Base-by-base conservation (phyloP, 225 moss, liverwort and hornwort genomes). In the Pseudoscleropodium purum region DNA sequence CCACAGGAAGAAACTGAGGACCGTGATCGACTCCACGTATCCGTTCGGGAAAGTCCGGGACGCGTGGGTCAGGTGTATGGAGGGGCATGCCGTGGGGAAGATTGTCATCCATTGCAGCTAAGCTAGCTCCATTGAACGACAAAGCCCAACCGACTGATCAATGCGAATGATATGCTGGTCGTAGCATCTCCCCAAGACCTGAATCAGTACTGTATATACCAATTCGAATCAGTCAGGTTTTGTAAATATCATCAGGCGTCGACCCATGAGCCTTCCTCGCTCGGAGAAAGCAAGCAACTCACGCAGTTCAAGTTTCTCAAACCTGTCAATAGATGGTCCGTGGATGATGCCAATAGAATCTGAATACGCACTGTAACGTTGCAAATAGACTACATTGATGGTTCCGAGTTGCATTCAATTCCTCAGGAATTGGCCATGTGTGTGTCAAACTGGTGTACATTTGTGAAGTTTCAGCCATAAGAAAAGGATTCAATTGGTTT, bases 41-140 rank as follows among this genome's bases (percentile, higher is more conserved):
- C 91, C 94, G 9, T 49, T 97, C 15, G 92, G 47, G 3, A 90
- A 91, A 59, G 92, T 87, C 4, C 85, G 82, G 43, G 93, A 93
- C 5, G 97, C 96, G 4, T 96, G 96, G 96, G 74, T 92, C 18
- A 89, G 90, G 52, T 92, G 95, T 70, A 91, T 92, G 80, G 94
- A 95, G 2, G 95, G 95, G 26, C 97, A 96, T 15, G 92, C 94
- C 19, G 94, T 93, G 14, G 96, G 97, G 34, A 97, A 96, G 66
- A 89, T 95, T 27, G 94, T 95, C 29, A 87, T 96, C 88, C 92
- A 85, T 13, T 90, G 82, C 79, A 80, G 80, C 80, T n/a, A n/a
- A 69, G 6, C 23, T 18, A 59, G 36, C 57, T 52, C 34, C 47
- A 47, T 9, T 9, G 47, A 36, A 24, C 9, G 77, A 54, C 5